Evolutionary conservation across 2,329 filamentous ascomycete genomes (phyloP).

Genomic region (Kalmusia sp.): DNA sequence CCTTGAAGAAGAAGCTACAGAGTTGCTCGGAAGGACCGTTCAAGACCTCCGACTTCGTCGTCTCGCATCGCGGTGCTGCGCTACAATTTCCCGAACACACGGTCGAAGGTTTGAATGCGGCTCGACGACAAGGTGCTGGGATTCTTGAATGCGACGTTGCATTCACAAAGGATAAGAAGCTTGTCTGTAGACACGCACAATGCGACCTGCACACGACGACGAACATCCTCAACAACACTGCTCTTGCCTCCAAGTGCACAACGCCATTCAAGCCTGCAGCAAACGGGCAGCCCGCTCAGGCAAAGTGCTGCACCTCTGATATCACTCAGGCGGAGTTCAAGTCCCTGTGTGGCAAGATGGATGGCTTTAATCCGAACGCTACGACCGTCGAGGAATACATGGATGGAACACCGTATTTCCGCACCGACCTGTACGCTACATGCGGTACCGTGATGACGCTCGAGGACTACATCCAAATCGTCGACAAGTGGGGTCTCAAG

Average conservation of each 20-base stretch:
- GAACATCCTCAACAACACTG: constrained; percentile 43
- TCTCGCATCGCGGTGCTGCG: constrained; percentile 45
- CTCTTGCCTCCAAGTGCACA: constrained; percentile 45
- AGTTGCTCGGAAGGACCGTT: constrained; percentile 46
- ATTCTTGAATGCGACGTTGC: constrained; percentile 48
- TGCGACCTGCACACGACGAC: constrained; percentile 49
- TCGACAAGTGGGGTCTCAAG: constrained; percentile 64
- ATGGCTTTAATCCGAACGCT: constrained; percentile 68
- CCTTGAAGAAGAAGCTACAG: constrained; percentile 46
- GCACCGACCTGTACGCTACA: constrained; percentile 70
- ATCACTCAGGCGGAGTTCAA: constrained; percentile 73
- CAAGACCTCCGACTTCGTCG: constrained; percentile 41
- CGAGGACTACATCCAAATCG: constrained; percentile 67
- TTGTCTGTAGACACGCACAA: constrained; percentile 47
- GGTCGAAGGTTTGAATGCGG: constrained; percentile 37
- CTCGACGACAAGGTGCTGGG: constrained; percentile 43
- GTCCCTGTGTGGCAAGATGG: constrained; percentile 70
- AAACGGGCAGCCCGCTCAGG: constrained; percentile 57
- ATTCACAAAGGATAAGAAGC: constrained; percentile 46
- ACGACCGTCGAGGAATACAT: constrained; percentile 65
- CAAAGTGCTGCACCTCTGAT: constrained; percentile 75
- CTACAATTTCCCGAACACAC: constrained; percentile 48
- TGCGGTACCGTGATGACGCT: constrained; percentile 69
- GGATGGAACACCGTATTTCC: constrained; percentile 65
- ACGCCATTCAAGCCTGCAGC: constrained; percentile 42